Evolutionary conservation across 1,139 yeast species (phyloP).

Genomic region (Candida gigantensis): DNA sequence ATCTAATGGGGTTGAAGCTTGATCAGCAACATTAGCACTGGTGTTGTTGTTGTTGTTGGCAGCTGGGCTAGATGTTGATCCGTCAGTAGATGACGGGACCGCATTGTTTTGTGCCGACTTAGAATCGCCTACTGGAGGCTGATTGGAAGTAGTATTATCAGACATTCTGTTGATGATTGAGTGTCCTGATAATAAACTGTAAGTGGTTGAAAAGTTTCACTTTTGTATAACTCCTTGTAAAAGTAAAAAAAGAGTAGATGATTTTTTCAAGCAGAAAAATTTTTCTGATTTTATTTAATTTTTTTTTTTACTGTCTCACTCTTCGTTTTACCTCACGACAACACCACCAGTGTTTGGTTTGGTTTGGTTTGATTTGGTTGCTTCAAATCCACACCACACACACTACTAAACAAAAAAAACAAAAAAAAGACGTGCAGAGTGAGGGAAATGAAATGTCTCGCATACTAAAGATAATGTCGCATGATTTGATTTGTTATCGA

Average conservation of each 20-base stretch:
- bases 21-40: slow-evolving; percentile 4
- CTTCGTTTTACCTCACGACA: too few relatives aligned
- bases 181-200: slow-evolving; percentile 6
- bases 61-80: slow-evolving; percentile 4
- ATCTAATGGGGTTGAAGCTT: slow-evolving; percentile 1
- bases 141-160: slow-evolving; percentile 7
- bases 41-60: neutral
- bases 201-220: neutral
- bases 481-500: too few relatives aligned
- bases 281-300: too few relatives aligned
- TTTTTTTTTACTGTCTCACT: too few relatives aligned
- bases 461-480: too few relatives aligned
- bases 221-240: neutral
- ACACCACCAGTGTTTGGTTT: too few relatives aligned
- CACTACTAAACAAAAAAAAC: too few relatives aligned
- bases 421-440: too few relatives aligned
- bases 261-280: neutral
- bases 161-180: slow-evolving; percentile 4
- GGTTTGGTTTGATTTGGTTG: too few relatives aligned
- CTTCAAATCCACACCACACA: too few relatives aligned
- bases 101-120: slow-evolving; percentile 1
- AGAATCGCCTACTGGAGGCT: slow-evolving; percentile 5
- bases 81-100: slow-evolving; percentile 5
- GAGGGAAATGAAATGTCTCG: too few relatives aligned
- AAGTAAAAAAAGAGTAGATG: neutral